Conservation (phyloP, 129 eudicot species). For the Pulicaria dysenterica region DNA sequence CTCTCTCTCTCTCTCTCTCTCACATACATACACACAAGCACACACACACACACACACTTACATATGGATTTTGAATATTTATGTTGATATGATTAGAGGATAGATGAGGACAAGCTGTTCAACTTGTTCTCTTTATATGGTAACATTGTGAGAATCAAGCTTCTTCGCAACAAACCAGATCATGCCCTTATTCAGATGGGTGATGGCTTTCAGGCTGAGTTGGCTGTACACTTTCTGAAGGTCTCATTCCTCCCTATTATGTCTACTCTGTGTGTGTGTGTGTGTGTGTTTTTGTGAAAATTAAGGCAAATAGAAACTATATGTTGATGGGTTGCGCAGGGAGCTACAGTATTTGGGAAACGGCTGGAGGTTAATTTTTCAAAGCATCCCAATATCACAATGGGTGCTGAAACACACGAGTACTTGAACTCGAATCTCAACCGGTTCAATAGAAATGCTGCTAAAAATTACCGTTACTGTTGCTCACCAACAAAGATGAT, state of each 20-base stretch:
- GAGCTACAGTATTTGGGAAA: slow-evolving; percentile 82
- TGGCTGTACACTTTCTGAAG: slow-evolving; percentile 94
- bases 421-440: slow-evolving; percentile 90
- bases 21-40: background rate
- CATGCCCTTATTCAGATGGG: slow-evolving; percentile 98
- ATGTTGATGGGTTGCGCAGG: slow-evolving; percentile 41
- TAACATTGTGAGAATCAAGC: slow-evolving; percentile 84
- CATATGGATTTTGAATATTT: slow-evolving; percentile 4
- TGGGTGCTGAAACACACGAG: slow-evolving; percentile 91
- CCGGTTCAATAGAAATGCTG: slow-evolving; percentile 92
- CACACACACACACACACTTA: background rate
- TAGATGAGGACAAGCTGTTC: slow-evolving; percentile 93
- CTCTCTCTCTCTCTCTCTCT: slow-evolving; percentile 12
- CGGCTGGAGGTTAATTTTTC: slow-evolving; percentile 89
- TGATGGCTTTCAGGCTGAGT: slow-evolving; percentile 95
- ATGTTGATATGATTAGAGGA: slow-evolving; percentile 48
- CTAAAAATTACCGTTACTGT: slow-evolving; percentile 91
- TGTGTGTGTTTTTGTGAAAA: too few species aligned
- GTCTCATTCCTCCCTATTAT: slow-evolving; percentile 27
- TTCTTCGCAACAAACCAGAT: slow-evolving; percentile 92
- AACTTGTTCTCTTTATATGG: slow-evolving; percentile 93
- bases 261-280: background rate
- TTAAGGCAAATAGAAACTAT: background rate
- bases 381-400: slow-evolving; percentile 77
- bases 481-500: slow-evolving; percentile 98